Base-by-base conservation (phyloP, 148 eudicot genomes). In the Vaccinium vitisidaea region DNA sequence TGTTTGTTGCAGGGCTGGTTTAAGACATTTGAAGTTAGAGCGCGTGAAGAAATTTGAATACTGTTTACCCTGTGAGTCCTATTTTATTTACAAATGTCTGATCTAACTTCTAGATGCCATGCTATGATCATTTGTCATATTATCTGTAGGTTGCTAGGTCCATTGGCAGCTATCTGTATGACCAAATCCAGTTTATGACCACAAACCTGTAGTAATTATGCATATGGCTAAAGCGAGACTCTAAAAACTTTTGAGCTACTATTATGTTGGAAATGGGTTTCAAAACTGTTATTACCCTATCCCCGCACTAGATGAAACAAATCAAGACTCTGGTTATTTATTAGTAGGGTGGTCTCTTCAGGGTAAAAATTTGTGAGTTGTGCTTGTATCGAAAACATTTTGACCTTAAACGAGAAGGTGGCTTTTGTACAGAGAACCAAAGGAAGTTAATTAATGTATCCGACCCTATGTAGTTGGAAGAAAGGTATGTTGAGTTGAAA, bases 31-130 rank as follows among this genome's bases (percentile, higher is more conserved):
- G 92, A 96, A 92, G 88, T 73, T 90, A 89, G 99, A 96, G 1
- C 97, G 97, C 36, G 90, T 93, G 54, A 96, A 94, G 95, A 93
- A 92, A 79, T 96, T 92, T 83, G 98, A 96, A 87, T 96, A 96
- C 82, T 96, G 99, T 90, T 91, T 96, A 86, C 99, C 99, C 54
- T 94, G 99, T 96, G 85, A 92, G 99, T 92, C 78, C 71, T 59
- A 63, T 50, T 67, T 80, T 39, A 16, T 8, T 12, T 21, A 15
- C 21, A 11, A 6, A 32, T 14, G 18, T 52, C 19, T 69, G 74
- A 65, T 65, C 1, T 5, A 23, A 75, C 9, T 21, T 50, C 59
- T 43, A 32, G 53, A 18, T 65, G 55, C 75, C 65, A 48, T 16
- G 50, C 19, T 43, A 6, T 55, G 36, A 16, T 15, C 23, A 23